Evolutionary conservation across 2,329 filamentous ascomycete species (phyloP).

Genomic region (Talaromyces sp.): DNA sequence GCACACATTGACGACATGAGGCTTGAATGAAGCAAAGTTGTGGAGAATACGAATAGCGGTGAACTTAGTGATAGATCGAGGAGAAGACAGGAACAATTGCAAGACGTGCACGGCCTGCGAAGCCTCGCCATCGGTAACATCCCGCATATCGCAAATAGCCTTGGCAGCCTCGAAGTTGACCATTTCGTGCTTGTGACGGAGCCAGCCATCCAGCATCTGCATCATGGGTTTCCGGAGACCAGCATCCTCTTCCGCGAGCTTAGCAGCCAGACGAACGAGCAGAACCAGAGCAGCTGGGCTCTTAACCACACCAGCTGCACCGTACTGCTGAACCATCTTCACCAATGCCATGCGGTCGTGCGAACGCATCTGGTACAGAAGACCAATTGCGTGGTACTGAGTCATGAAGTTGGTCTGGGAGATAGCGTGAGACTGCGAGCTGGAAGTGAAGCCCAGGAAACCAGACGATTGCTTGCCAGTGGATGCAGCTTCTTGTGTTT

Average conservation of each 20-base stretch:
- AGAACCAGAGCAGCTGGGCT: slow-evolving; percentile 90
- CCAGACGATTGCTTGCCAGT: slow-evolving; percentile 85
- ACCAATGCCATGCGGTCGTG: slow-evolving; percentile 98
- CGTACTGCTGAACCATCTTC: slow-evolving; percentile 99
- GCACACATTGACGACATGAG: slow-evolving; percentile 85
- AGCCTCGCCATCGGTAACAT: slow-evolving; percentile 89
- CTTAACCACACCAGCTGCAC: slow-evolving; percentile 87
- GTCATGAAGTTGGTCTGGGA: slow-evolving; percentile 93
- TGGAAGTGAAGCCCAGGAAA: slow-evolving; percentile 91
- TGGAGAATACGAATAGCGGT: slow-evolving; percentile 95
- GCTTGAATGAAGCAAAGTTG: slow-evolving; percentile 95
- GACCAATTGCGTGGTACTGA: slow-evolving; percentile 96
- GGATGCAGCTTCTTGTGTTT: slow-evolving; percentile 94
- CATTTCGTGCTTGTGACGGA: slow-evolving; percentile 98
- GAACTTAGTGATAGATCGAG: slow-evolving; percentile 94
- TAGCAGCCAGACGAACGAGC: slow-evolving; percentile 88
- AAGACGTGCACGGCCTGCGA: slow-evolving; percentile 91
- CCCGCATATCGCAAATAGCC: slow-evolving; percentile 92
- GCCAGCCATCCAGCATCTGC: slow-evolving; percentile 91
- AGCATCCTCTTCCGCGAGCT: slow-evolving; percentile 89
- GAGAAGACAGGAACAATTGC: slow-evolving; percentile 94
- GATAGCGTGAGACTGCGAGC: slow-evolving; percentile 68
- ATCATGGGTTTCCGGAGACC: slow-evolving; percentile 94
- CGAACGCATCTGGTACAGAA: slow-evolving; percentile 95
- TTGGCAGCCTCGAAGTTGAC: slow-evolving; percentile 99